Base-by-base conservation (phyloP, 306 rosid genomes). In the Fragaria nilgerrensis region DNA sequence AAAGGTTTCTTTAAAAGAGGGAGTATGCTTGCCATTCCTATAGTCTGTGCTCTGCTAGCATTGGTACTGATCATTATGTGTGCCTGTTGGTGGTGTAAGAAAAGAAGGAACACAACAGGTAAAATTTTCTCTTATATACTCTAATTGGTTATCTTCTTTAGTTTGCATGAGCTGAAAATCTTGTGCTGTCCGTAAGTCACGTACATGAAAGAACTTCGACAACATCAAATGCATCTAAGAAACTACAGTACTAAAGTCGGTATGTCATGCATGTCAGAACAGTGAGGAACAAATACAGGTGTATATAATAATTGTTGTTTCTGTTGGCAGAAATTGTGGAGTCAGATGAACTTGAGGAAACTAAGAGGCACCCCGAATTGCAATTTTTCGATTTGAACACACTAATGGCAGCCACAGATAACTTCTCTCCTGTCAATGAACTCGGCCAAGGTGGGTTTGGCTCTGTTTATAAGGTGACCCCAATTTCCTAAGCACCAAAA, bases 41-140 rank as follows among this genome's bases (percentile, higher is more conserved):
- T 56, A 6, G 17, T 23, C 9, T 32, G 19, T 55, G 8, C 36
- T 25, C 19, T 64, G 44, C 70, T 72, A 39, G 63, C 49, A 19
- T 58, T 45, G 23, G 10, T 58, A 59, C 68, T 77, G n/a, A 23
- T 69, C 58, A 55, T 84, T 22, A 15, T 14, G 25, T 20, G 39
- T 11, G 37, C 65, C 2, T 81, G 52, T n/a, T 64, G 84, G 56
- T 5, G 76, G 78, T 17, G 10, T 20, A 70, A 70, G 63, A 78
- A 45, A 14, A 70, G 1, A 6, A 39, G 36, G 17, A 76, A 76
- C 20, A 69, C 22, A 2, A 74, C 58, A 59, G 74, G 81, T 78
- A 68, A 15, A 48, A 19, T 65, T 22, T 45, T 12, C 37, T 49
- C 59, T 48, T 2, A 8, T 70, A n/a, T n/a, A n/a, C n/a, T 32